A percentile compares a stretch with the other conserved stretches of the same genome.
These are phyloP conservation scores for Pichia eremophila DNA, from an alignment of 805 yeast genomes.

Conservation along the genomic window DNA sequence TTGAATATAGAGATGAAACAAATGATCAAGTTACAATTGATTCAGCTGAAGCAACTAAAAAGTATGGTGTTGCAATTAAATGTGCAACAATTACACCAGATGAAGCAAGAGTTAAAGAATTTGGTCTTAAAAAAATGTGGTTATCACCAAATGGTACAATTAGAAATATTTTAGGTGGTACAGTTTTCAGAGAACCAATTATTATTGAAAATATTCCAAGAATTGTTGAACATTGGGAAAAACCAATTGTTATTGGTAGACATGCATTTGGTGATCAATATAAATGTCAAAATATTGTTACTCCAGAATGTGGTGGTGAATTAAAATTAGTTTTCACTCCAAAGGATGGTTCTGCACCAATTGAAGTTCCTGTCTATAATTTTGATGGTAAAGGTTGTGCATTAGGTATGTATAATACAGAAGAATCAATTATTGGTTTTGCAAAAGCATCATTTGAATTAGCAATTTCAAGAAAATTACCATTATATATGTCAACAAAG, in stretches of 20 bases:
- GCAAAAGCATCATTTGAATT: constrained; percentile 89
- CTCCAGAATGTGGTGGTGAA: constrained; percentile 69
- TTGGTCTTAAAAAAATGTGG: constrained; percentile 92
- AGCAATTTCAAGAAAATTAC: constrained; percentile 71
- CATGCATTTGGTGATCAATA: constrained; percentile 97
- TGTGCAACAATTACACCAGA: constrained; percentile 99
- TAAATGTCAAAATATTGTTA: constrained; percentile 78
- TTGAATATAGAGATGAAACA: constrained; percentile 79
- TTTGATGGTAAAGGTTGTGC: constrained; percentile 73
- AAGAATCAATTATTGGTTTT: constrained; percentile 79
- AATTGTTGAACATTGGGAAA: constrained; percentile 83
- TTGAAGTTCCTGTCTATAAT: constrained; percentile 54
- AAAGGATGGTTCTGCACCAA: constrained; percentile 45
- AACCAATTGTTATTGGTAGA: constrained; percentile 94
- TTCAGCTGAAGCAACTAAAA: constrained; percentile 80
- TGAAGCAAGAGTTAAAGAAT: constrained; percentile 90
- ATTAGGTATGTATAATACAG: constrained; percentile 92
- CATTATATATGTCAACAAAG: constrained; percentile 82
- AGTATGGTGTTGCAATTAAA: constrained; percentile 89
- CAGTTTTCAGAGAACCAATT: constrained; percentile 95
- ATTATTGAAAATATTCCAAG: constrained; percentile 81
- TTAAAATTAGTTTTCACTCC: constrained; percentile 73
- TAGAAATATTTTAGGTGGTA: constrained; percentile 91
- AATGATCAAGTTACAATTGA: constrained; percentile 83
- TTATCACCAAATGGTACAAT: constrained; percentile 94